Conservation (phyloP, 805 yeast genomes). For the Yamadazyma insecticola region DNA sequence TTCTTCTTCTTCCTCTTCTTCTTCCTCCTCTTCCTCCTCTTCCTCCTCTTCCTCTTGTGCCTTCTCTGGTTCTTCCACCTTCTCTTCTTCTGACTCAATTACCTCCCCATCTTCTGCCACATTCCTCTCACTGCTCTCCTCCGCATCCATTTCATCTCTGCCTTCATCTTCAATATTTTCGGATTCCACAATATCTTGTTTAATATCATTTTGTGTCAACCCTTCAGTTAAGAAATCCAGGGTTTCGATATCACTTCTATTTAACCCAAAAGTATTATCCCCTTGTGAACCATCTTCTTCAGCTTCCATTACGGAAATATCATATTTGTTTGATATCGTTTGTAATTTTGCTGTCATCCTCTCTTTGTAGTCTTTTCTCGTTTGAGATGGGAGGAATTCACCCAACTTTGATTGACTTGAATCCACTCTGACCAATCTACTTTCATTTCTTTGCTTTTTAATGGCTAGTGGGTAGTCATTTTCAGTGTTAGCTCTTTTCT, state of each 20-base stretch:
- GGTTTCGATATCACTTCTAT: not conserved
- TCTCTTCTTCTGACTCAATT: constrained; percentile 11
- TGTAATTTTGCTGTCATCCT: too few species aligned
- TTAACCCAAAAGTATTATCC: too few species aligned
- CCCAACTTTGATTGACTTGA: constrained; percentile 45
- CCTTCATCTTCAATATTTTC: constrained; percentile 12
- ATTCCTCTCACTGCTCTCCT: not conserved
- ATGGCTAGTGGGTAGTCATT: constrained; percentile 3
- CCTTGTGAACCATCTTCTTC: too few species aligned
- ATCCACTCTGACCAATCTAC: constrained; percentile 69
- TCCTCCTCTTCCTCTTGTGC: constrained; percentile 16
- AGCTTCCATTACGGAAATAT: too few species aligned
- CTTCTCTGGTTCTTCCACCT: constrained; percentile 7
- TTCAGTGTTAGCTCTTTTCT: too few species aligned
- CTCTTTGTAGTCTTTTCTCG: not conserved
- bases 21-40: constrained; percentile 23
- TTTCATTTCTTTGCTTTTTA: constrained; percentile 48
- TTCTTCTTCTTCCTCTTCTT: constrained; percentile 15
- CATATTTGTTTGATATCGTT: too few species aligned
- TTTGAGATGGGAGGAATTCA: constrained; percentile 11
- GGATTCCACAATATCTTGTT: constrained; percentile 4
- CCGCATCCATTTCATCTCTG: constrained; percentile 16
- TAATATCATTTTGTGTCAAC: not conserved
- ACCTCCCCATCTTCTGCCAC: constrained; percentile 11
- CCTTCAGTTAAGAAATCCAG: not conserved